Evolutionary conservation across 257 asterid genomes (phyloP).

Genomic region (Striga asiatica): DNA sequence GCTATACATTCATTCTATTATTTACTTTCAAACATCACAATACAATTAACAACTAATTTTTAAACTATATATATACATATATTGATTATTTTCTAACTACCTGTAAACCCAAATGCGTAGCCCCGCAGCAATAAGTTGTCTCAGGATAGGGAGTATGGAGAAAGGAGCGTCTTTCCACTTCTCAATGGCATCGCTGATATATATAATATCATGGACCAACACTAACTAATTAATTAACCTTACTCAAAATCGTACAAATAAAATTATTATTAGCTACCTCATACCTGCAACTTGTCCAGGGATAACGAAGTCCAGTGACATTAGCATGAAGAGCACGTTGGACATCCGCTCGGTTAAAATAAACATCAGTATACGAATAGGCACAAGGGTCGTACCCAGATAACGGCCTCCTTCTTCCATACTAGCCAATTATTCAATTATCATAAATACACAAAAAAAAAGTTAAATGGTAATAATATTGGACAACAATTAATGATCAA

Average conservation of each 20-base stretch:
- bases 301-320: constrained; percentile 50
- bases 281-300: constrained; percentile 82
- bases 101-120: constrained; percentile 67
- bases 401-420: constrained; percentile 26
- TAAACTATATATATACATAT: neutral
- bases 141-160: constrained; percentile 49
- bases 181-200: constrained; percentile 39
- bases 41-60: neutral
- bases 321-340: constrained; percentile 81
- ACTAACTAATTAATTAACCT: no score
- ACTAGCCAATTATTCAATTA: no score
- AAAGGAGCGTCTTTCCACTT: constrained; percentile 39
- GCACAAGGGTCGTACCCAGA: constrained; percentile 73
- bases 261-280: no score
- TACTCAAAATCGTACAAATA: no score
- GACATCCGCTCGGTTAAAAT: constrained; percentile 64
- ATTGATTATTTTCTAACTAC: constrained; percentile 15
- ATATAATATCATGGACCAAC: no score
- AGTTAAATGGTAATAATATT: neutral
- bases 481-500: no score
- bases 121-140: constrained; percentile 39
- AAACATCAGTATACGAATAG: constrained; percentile 32
- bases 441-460: no score
- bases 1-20: no score
- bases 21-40: neutral